phyloP scores from a whole-genome alignment of 768 basidiomycete genomes.

The Russula emetica region DNA sequence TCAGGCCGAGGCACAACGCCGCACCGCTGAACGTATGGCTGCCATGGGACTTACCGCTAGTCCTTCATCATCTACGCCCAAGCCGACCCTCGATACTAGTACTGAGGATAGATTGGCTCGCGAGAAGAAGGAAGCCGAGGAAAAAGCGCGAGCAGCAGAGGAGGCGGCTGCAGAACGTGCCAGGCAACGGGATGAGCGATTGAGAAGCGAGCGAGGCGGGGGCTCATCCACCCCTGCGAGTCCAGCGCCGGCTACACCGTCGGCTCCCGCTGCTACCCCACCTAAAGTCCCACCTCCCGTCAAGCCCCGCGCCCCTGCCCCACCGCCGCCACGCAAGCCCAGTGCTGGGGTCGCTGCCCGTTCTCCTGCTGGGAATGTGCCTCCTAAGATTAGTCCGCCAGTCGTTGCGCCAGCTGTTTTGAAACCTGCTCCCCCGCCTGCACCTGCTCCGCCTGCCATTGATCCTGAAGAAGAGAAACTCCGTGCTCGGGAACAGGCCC shows the following conservation, averaged over 20 bases:
- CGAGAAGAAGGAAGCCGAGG: conserved; percentile 90
- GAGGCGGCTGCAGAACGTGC: conserved; percentile 78
- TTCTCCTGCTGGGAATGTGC: conserved; percentile 33
- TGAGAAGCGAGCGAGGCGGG: conserved; percentile 72
- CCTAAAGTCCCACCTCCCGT: conserved; percentile 36
- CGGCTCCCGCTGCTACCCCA: conserved; percentile 35
- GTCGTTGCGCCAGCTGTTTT: conserved; percentile 37
- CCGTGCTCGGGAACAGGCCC: conserved; percentile 60
- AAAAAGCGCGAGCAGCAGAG: conserved; percentile 74
- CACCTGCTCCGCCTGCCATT: conserved; percentile 43
- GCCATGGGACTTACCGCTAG: conserved; percentile 67
- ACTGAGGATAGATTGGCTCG: conserved; percentile 81
- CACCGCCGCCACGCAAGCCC: conserved; percentile 41
- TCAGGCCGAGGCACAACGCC: conserved; percentile 72
- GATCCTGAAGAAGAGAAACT: conserved; percentile 78
- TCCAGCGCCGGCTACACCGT: conserved; percentile 33
- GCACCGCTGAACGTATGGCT: conserved; percentile 79
- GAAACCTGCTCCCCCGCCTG: conserved; percentile 34
- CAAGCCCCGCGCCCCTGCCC: conserved; percentile 36
- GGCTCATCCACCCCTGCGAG: conserved; percentile 38
- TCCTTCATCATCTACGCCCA: conserved; percentile 36
- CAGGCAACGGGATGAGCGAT: conserved; percentile 58
- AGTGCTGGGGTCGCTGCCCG: conserved; percentile 28
- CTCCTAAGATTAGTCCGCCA: conserved; percentile 33
- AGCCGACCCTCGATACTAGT: conserved; percentile 62